phyloP scores from a whole-genome alignment of 148 eudicot genomes.

The Mesembryanthemum crystallinum region DNA sequence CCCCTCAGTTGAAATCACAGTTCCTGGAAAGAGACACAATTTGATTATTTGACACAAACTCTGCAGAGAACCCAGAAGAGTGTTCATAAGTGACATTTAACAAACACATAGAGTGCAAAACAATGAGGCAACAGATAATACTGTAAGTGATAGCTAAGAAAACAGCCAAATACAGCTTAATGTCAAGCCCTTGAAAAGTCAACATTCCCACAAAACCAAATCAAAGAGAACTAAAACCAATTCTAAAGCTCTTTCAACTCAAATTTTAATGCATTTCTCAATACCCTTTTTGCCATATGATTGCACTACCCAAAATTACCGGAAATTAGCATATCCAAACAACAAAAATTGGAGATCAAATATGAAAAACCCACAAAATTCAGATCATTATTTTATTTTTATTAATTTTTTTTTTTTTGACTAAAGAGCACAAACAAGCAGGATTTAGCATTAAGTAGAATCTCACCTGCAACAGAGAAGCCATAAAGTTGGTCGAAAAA shows the following conservation, averaged over 20 bases:
- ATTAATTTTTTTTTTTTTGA: no score
- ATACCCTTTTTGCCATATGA: conserved; percentile 2
- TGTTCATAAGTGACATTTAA: background rate
- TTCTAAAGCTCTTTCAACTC: background rate
- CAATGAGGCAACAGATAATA: background rate
- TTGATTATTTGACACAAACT: background rate
- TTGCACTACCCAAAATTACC: background rate
- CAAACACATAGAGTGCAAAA: background rate
- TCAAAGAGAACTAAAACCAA: background rate
- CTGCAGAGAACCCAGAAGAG: background rate
- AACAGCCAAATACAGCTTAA: background rate
- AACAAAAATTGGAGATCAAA: background rate
- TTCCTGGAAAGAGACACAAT: conserved; percentile 14
- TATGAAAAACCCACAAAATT: background rate
- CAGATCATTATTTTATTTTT: no score
- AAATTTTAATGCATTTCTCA: background rate
- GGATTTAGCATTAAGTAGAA: background rate
- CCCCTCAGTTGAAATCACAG: background rate
- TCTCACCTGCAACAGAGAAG: conserved; percentile 19
- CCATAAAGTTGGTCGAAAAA: background rate
- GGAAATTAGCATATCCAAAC: background rate
- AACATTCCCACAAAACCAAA: conserved; percentile 8
- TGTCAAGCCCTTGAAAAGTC: background rate
- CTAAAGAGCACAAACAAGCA: background rate
- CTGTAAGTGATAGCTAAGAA: background rate